These are phyloP conservation scores for Penicillium tannophilum DNA, from an alignment of 495 filamentous ascomycete species.

Conservation along the genomic window DNA sequence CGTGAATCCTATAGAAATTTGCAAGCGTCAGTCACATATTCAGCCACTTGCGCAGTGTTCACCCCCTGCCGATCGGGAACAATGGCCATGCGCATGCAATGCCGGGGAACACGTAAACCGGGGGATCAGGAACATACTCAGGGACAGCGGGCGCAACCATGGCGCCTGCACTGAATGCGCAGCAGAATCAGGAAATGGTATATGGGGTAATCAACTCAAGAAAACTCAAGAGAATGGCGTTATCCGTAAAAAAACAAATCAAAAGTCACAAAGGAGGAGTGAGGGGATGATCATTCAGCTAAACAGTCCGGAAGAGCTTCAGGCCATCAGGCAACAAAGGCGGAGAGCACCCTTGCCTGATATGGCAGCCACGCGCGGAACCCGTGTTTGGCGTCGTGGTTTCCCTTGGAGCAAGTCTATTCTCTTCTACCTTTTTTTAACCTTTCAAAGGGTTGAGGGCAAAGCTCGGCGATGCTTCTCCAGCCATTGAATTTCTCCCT, in stretches of 20 bases:
- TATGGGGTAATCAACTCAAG: constrained; percentile 2
- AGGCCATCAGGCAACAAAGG: constrained; percentile 32
- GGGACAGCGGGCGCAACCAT: constrained; percentile 91
- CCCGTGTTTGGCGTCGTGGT: constrained; percentile 19
- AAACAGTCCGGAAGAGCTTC: constrained; percentile 25
- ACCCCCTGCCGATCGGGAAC: constrained; percentile 7
- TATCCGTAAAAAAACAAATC: constrained; percentile 7
- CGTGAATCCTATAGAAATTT: constrained; percentile 70
- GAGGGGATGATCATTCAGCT: constrained; percentile 15
- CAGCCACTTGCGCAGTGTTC: constrained; percentile 12
- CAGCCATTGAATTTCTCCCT: not conserved
- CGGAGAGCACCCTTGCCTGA: constrained; percentile 32
- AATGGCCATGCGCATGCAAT: constrained; percentile 31
- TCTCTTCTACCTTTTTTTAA: not conserved
- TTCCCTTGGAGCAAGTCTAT: not conserved
- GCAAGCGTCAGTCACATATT: constrained; percentile 22
- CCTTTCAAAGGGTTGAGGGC: not conserved
- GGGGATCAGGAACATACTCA: constrained; percentile 63
- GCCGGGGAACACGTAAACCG: constrained; percentile 40
- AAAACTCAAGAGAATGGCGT: not conserved
- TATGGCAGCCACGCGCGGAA: constrained; percentile 39
- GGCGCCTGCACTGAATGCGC: constrained; percentile 40
- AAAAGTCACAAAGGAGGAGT: constrained; percentile 10
- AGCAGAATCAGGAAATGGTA: constrained; percentile 7
- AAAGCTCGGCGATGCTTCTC: constrained; percentile 23